Conservation (phyloP, 257 asterid genomes). For the Nemophila menziesii region DNA sequence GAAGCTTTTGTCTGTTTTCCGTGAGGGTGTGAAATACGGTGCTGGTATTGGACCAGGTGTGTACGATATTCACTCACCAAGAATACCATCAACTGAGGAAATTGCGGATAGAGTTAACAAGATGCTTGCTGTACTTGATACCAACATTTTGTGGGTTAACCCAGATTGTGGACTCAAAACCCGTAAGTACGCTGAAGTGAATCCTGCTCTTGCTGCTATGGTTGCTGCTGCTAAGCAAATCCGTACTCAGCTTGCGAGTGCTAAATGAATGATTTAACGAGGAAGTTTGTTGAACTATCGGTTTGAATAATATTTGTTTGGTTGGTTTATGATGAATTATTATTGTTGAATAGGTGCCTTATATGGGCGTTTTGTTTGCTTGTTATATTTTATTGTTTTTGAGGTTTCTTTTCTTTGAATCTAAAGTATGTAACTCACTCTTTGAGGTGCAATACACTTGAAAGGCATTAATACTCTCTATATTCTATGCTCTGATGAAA, state of each 20-base stretch:
- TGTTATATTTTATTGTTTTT: too few relatives aligned
- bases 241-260: slow-evolving; percentile 61
- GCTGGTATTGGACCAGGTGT: slow-evolving; percentile 99
- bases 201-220: slow-evolving; percentile 80
- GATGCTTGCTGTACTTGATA: slow-evolving; percentile 94
- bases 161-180: slow-evolving; percentile 98
- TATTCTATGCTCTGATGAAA: too few relatives aligned
- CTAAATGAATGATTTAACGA: slow-evolving; percentile 25
- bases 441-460: too few relatives aligned
- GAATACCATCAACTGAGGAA: slow-evolving; percentile 83
- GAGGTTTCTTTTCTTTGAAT: too few relatives aligned
- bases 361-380: too few relatives aligned
- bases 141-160: slow-evolving; percentile 96
- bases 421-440: too few relatives aligned
- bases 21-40: slow-evolving; percentile 89
- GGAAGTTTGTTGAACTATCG: slow-evolving; percentile 1
- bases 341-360: too few relatives aligned
- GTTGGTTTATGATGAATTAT: slow-evolving; percentile 6
- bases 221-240: slow-evolving; percentile 77
- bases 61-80: slow-evolving; percentile 93
- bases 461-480: too few relatives aligned
- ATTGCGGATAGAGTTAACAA: slow-evolving; percentile 83
- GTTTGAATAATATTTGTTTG: slow-evolving; percentile 20
- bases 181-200: slow-evolving; percentile 78
- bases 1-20: slow-evolving; percentile 95